phyloP scores from a whole-genome alignment of 192 early-diverging fungal species.

The Linnemannia exigua region DNA sequence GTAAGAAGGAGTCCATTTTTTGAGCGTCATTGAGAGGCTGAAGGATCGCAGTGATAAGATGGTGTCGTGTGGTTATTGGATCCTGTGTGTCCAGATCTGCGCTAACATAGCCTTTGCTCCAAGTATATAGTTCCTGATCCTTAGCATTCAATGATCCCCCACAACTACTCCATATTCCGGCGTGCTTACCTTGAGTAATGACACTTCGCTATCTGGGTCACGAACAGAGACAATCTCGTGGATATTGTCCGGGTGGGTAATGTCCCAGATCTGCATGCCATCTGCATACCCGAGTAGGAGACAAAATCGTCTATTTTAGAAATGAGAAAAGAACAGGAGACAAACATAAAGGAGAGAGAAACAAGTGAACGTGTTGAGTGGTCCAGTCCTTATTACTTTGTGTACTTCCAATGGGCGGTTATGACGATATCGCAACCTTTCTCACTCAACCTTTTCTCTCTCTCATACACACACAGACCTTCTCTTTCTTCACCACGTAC shows the following conservation, averaged over 20 bases:
- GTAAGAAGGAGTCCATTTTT: background rate
- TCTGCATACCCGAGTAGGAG: slow-evolving; percentile 77
- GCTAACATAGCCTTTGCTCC: background rate
- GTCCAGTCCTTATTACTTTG: background rate
- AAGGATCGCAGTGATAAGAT: slow-evolving; percentile 6
- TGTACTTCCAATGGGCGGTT: slow-evolving; percentile 12
- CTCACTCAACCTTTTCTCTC: background rate
- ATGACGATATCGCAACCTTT: slow-evolving; percentile 10
- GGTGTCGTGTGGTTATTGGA: background rate
- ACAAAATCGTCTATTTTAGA: slow-evolving; percentile 58
- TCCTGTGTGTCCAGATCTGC: background rate
- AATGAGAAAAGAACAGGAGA: background rate
- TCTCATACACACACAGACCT: background rate
- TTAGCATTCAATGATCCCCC: background rate
- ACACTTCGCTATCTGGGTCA: slow-evolving; percentile 59
- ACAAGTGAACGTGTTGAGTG: background rate
- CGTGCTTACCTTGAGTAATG: slow-evolving; percentile 63
- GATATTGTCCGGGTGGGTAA: slow-evolving; percentile 74
- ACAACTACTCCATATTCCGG: background rate
- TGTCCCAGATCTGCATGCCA: slow-evolving; percentile 87
- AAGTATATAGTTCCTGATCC: background rate
- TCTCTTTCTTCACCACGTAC: background rate
- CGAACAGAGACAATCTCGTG: slow-evolving; percentile 77
- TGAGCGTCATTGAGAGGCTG: background rate
- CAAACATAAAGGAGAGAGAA: slow-evolving; percentile 8